Conservation (phyloP, 768 basidiomycete genomes). For the Suillus spraguei region DNA sequence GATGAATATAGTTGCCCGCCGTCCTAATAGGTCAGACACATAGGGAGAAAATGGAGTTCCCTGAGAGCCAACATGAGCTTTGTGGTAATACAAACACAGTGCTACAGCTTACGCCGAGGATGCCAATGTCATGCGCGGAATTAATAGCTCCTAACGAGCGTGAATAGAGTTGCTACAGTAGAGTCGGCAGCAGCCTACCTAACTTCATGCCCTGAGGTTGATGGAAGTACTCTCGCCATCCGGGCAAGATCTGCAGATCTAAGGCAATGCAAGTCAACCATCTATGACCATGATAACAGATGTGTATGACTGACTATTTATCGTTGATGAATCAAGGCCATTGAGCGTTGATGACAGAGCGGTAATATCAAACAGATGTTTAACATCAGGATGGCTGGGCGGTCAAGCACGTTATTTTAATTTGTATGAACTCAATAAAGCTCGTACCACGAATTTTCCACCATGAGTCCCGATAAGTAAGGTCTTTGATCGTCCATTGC, state of each 20-base stretch:
- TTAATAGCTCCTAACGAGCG: slow-evolving; percentile 55
- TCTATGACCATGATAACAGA: background rate
- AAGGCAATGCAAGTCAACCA: slow-evolving; percentile 32
- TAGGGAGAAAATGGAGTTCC: slow-evolving; percentile 65
- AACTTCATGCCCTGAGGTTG: slow-evolving; percentile 52
- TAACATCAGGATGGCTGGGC: slow-evolving; percentile 54
- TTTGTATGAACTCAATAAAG: background rate
- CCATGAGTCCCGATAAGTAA: slow-evolving; percentile 61
- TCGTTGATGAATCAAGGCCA: slow-evolving; percentile 67
- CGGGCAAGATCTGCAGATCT: slow-evolving; percentile 73
- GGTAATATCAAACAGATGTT: slow-evolving; percentile 64
- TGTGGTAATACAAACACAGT: background rate
- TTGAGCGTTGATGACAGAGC: slow-evolving; percentile 64
- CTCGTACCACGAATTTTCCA: slow-evolving; percentile 59
- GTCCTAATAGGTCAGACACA: slow-evolving; percentile 60
- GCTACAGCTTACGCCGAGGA: slow-evolving; percentile 41
- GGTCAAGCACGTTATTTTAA: background rate
- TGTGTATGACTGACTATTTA: slow-evolving; percentile 44
- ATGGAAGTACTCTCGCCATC: slow-evolving; percentile 60
- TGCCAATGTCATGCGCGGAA: slow-evolving; percentile 64
- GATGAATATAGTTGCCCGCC: slow-evolving; percentile 58
- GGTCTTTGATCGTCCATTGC: slow-evolving; percentile 59
- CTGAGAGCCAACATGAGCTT: slow-evolving; percentile 28
- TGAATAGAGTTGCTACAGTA: background rate
- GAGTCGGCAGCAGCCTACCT: slow-evolving; percentile 34